Percentiles rank a stretch among this genome's conserved stretches.
Evolutionary conservation across 768 basidiomycete species (phyloP).

Genomic region (Agrocybe praecox): DNA sequence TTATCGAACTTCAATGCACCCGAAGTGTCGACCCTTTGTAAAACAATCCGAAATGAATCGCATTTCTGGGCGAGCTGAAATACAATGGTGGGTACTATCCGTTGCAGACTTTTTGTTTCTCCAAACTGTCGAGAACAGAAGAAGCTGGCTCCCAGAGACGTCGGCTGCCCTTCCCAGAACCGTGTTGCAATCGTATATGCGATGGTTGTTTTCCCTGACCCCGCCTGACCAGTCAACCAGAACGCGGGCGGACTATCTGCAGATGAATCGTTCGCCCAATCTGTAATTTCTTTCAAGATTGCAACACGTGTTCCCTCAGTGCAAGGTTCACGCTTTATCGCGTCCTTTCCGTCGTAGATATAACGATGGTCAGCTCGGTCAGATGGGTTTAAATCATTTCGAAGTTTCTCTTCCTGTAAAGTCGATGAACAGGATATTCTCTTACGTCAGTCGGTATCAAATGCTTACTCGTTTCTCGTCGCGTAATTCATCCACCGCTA

Average conservation of each 20-base stretch:
- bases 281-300: slow-evolving; percentile 18
- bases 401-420: no score
- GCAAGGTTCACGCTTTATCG: no score
- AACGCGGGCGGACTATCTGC: slow-evolving; percentile 13
- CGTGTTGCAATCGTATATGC: slow-evolving; percentile 23
- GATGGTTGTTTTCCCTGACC: slow-evolving; percentile 26
- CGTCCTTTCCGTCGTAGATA: no score
- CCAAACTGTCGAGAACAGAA: slow-evolving; percentile 28
- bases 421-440: no score
- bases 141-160: slow-evolving; percentile 23
- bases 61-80: slow-evolving; percentile 25
- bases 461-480: slow-evolving; percentile 6
- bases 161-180: background rate
- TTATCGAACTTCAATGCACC: slow-evolving; percentile 6
- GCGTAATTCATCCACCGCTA: slow-evolving; percentile 11
- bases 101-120: slow-evolving; percentile 14
- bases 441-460: background rate
- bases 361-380: no score
- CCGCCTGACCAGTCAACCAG: slow-evolving; percentile 21
- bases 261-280: slow-evolving; percentile 24
- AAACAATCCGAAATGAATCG: slow-evolving; percentile 20
- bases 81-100: slow-evolving; percentile 25
- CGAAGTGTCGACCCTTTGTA: slow-evolving; percentile 7
- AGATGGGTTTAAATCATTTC: no score
- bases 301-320: background rate